Conservation (phyloP, 139 green algal species). For the Tetraselmis chui region DNA sequence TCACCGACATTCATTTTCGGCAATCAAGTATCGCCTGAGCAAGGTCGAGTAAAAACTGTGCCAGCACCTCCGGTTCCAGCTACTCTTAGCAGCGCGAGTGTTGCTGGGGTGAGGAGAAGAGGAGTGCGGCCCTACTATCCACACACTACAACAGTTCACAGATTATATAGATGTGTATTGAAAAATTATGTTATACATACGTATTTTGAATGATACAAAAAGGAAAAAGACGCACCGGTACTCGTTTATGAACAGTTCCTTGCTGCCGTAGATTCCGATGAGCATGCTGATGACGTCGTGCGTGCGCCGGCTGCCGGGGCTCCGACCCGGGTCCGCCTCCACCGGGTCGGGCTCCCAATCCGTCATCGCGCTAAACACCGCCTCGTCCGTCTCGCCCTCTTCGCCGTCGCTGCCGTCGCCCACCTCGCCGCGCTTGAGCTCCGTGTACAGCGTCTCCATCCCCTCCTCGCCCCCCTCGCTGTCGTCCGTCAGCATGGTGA, state of each 20-base stretch:
- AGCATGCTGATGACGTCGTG: constrained; percentile 69
- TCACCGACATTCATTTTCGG: no score
- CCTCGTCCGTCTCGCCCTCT: constrained; percentile 23
- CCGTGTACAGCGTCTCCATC: constrained; percentile 16
- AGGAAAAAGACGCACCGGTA: constrained; percentile 51
- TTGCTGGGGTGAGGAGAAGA: no score
- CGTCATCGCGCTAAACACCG: constrained; percentile 25
- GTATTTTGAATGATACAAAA: no score
- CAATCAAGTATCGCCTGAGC: no score
- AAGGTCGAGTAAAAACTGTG: no score
- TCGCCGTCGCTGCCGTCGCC: constrained; percentile 4
- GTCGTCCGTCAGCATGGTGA: constrained; percentile 85
- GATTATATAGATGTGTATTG: no score
- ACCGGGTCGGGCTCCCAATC: constrained; percentile 35
- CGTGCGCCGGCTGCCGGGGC: constrained; percentile 5
- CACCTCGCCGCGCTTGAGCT: constrained; percentile 2
- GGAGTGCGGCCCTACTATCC: no score
- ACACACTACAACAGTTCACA: no score
- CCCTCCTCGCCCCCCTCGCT: constrained; percentile 9
- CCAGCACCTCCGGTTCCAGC: no score
- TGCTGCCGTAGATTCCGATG: constrained; percentile 63
- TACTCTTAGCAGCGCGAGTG: no score
- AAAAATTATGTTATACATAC: no score
- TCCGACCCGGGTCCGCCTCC: constrained; percentile 17
- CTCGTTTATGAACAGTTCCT: constrained; percentile 85